A percentile compares a stretch with the other conserved stretches of the same genome.
phyloP scores from a whole-genome alignment of 139 green algal species.

The Chlamydomonas sp. region DNA sequence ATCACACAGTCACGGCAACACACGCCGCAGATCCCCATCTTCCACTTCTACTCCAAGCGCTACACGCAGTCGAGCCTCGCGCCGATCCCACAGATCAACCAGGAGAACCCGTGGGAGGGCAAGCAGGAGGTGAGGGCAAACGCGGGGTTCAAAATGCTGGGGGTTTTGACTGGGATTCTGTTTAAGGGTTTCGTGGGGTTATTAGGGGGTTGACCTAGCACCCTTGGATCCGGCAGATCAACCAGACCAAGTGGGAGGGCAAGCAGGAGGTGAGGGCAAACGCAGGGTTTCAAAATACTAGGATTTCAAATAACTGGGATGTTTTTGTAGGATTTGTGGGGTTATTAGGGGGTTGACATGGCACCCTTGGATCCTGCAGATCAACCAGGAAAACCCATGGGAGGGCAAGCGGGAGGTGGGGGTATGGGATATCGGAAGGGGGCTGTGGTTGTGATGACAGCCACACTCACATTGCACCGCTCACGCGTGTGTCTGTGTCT shows the following conservation, averaged over 20 bases:
- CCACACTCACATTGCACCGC: too few relatives aligned
- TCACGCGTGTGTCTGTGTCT: too few relatives aligned
- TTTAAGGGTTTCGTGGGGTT: too few relatives aligned
- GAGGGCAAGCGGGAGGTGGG: background rate
- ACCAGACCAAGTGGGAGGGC: slow-evolving; percentile 18
- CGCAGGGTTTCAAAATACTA: background rate
- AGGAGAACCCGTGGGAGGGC: slow-evolving; percentile 21
- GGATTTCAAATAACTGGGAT: too few relatives aligned
- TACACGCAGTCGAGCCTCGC: slow-evolving; percentile 24
- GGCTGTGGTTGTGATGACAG: too few relatives aligned
- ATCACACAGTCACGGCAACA: background rate
- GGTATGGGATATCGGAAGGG: too few relatives aligned
- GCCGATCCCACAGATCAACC: background rate
- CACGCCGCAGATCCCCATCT: slow-evolving; percentile 16
- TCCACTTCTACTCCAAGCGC: slow-evolving; percentile 42
- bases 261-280: background rate
- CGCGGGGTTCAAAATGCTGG: background rate
- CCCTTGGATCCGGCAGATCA: slow-evolving; percentile 4
- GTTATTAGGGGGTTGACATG: too few relatives aligned
- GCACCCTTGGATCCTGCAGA: background rate
- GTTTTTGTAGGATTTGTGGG: too few relatives aligned
- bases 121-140: background rate
- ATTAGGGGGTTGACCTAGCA: too few relatives aligned
- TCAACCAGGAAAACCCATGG: slow-evolving; percentile 24
- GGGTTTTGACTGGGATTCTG: too few relatives aligned